Conservation (phyloP, 2,329 filamentous ascomycete genomes). For the Cladophialophora psammophila region DNA sequence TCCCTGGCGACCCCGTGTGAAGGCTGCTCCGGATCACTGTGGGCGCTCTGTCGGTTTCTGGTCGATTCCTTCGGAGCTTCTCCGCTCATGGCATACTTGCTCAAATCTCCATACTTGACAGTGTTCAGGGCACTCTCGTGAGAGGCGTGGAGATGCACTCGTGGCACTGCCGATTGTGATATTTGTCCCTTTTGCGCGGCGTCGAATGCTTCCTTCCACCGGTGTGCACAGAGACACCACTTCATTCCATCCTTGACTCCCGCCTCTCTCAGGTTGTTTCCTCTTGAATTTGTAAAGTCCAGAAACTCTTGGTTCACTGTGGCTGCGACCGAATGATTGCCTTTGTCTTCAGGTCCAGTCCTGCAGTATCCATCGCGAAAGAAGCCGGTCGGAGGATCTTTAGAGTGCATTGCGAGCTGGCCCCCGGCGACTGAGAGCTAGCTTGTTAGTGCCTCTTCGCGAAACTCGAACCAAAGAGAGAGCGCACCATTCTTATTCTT, state of each 20-base stretch:
- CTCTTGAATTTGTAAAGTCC: constrained; percentile 64
- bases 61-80: constrained; percentile 34
- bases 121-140: constrained; percentile 47
- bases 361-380: constrained; percentile 69
- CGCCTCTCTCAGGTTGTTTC: constrained; percentile 64
- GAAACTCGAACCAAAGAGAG: neutral
- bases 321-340: constrained; percentile 67
- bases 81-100: constrained; percentile 43
- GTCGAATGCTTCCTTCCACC: constrained; percentile 68
- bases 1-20: constrained; percentile 22
- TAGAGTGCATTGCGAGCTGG: constrained; percentile 65
- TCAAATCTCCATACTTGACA: constrained; percentile 46
- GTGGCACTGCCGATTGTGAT: constrained; percentile 34
- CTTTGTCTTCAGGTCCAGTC: constrained; percentile 60
- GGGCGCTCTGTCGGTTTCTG: constrained; percentile 21
- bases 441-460: constrained; percentile 1
- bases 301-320: constrained; percentile 68
- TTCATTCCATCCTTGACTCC: constrained; percentile 66
- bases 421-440: constrained; percentile 59
- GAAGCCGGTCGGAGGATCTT: constrained; percentile 66
- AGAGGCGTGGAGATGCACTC: constrained; percentile 48
- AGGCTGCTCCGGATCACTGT: constrained; percentile 22
- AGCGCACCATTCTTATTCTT: constrained; percentile 39
- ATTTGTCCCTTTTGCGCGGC: constrained; percentile 56
- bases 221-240: constrained; percentile 68